These are phyloP conservation scores for Piromyces finnis DNA, from an alignment of 192 early-diverging fungal genomes.

Conservation along the genomic window DNA sequence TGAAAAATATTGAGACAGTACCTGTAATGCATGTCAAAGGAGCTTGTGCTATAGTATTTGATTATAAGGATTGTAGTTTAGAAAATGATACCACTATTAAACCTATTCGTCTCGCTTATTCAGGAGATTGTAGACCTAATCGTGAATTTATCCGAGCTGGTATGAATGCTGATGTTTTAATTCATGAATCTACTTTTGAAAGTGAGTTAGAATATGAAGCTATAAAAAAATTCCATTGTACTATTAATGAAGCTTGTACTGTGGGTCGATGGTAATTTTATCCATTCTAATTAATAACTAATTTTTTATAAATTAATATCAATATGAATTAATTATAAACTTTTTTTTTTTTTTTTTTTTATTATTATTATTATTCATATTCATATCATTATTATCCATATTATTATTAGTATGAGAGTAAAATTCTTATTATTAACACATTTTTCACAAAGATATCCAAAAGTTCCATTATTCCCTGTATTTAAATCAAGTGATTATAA, in stretches of 20 bases:
- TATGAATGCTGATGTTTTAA: constrained; percentile 38
- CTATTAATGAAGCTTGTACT: constrained; percentile 66
- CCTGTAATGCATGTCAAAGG: constrained; percentile 59
- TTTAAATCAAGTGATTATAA: background rate
- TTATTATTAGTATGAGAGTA: constrained; percentile 52
- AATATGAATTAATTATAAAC: too few relatives aligned
- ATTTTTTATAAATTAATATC: too few relatives aligned
- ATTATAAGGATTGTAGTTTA: background rate
- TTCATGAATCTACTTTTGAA: constrained; percentile 88
- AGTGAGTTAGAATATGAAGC: constrained; percentile 54
- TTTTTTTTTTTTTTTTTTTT: too few relatives aligned
- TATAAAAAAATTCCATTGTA: constrained; percentile 62
- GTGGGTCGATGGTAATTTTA: constrained; percentile 44
- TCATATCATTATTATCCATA: too few relatives aligned
- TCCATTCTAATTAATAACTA: too few relatives aligned
- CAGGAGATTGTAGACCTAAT: constrained; percentile 85
- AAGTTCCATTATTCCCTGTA: constrained; percentile 35
- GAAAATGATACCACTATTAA: background rate
- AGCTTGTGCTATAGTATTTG: background rate
- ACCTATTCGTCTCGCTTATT: constrained; percentile 17
- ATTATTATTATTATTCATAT: too few relatives aligned
- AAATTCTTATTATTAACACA: constrained; percentile 75
- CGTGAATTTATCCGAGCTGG: constrained; percentile 50
- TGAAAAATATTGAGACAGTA: constrained; percentile 37
- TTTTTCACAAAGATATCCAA: constrained; percentile 90